A percentile compares a stretch with the other conserved stretches of the same genome.
Conservation (phyloP, 257 asterid species). For the Salvia rosmarinus region DNA sequence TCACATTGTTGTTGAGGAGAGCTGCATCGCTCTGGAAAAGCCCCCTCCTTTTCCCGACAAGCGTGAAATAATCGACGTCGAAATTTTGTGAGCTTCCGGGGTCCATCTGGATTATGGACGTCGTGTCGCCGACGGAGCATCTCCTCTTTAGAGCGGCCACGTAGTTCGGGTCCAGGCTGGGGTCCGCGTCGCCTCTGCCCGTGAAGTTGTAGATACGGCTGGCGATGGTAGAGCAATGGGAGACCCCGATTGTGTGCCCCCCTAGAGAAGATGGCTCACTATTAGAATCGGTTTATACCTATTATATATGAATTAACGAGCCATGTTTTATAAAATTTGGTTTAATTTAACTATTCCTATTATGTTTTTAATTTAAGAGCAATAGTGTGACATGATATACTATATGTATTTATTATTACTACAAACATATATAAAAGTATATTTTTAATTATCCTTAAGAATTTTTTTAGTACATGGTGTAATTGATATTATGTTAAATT, state of each 20-base stretch:
- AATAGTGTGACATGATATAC: too few relatives aligned
- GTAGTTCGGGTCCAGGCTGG: constrained; percentile 52
- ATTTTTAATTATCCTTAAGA: too few relatives aligned
- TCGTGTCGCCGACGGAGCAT: constrained; percentile 44
- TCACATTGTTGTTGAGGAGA: constrained; percentile 38
- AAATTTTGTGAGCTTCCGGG: constrained; percentile 48
- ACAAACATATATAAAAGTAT: too few relatives aligned
- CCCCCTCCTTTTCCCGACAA: constrained; percentile 40
- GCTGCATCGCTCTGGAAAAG: constrained; percentile 54
- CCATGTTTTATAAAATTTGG: too few relatives aligned
- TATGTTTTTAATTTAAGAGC: too few relatives aligned
- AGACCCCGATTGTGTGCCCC: constrained; percentile 60
- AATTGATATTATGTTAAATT: too few relatives aligned
- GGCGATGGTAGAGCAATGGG: constrained; percentile 54
- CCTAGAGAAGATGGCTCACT: constrained; percentile 20
- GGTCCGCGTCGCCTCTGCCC: constrained; percentile 55
- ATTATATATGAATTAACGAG: too few relatives aligned
- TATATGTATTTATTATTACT: too few relatives aligned
- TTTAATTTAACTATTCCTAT: too few relatives aligned
- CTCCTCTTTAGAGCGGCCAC: constrained; percentile 24
- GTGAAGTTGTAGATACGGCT: constrained; percentile 59
- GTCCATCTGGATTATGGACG: constrained; percentile 48
- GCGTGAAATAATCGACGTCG: constrained; percentile 41
- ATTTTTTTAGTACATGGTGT: too few relatives aligned
- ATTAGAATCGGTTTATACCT: too few relatives aligned